Conservation (phyloP, 768 basidiomycete species). For the Pholiota molesta region DNA sequence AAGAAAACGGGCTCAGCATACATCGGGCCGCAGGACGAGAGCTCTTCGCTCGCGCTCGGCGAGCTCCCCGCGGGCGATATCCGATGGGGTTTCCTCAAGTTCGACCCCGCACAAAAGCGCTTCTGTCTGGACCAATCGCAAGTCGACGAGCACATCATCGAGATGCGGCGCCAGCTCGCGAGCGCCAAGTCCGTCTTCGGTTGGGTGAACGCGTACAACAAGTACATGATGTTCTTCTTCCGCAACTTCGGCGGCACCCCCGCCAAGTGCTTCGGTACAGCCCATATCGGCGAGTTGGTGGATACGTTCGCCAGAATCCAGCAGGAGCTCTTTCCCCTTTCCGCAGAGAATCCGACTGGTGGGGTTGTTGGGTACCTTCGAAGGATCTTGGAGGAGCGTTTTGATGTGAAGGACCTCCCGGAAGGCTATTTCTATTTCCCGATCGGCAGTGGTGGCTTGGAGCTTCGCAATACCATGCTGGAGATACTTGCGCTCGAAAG, state of each 20-base stretch:
- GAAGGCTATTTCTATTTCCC: slow-evolving; percentile 46
- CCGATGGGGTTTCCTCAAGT: slow-evolving; percentile 43
- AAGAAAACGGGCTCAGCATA: slow-evolving; percentile 45
- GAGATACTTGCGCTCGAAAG: slow-evolving; percentile 34
- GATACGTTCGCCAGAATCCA: slow-evolving; percentile 36
- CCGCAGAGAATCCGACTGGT: slow-evolving; percentile 13
- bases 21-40: slow-evolving; percentile 25
- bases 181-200: slow-evolving; percentile 40
- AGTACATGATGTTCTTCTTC: slow-evolving; percentile 41
- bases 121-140: slow-evolving; percentile 41
- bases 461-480: slow-evolving; percentile 39
- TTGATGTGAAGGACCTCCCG: slow-evolving; percentile 36
- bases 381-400: slow-evolving; percentile 30
- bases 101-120: slow-evolving; percentile 30
- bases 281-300: slow-evolving; percentile 34
- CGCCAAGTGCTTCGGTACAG: slow-evolving; percentile 34
- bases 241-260: slow-evolving; percentile 40
- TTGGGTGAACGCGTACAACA: slow-evolving; percentile 42
- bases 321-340: slow-evolving; percentile 31
- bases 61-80: slow-evolving; percentile 37
- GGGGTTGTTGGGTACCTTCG: slow-evolving; percentile 27
- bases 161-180: slow-evolving; percentile 39
- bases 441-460: slow-evolving; percentile 37
- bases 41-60: neutral
- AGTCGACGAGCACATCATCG: slow-evolving; percentile 38